Evolutionary conservation across 148 eudicot species (phyloP).

Genomic region (Heliosperma pusillum): DNA sequence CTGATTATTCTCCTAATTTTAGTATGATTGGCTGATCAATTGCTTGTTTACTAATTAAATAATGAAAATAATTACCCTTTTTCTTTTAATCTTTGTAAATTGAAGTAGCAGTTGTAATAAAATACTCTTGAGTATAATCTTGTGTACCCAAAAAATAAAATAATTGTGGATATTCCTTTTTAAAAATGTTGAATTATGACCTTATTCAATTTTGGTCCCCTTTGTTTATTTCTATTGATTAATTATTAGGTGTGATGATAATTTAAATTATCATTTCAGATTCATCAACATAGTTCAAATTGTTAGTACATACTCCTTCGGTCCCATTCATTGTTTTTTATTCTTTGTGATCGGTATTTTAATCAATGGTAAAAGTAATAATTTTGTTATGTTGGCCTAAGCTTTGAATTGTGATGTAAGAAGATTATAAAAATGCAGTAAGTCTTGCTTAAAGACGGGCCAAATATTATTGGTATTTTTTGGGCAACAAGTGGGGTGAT

Average conservation of each 20-base stretch:
- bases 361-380: no score
- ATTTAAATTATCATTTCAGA: conserved; percentile 5
- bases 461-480: no score
- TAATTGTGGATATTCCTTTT: no score
- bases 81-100: background rate
- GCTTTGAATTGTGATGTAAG: no score
- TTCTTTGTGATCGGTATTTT: no score
- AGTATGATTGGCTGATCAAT: conserved; percentile 21
- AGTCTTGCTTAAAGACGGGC: no score
- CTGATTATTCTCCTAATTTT: conserved; percentile 20
- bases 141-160: no score
- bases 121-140: no score
- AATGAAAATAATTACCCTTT: background rate
- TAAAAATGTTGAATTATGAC: conserved; percentile 11
- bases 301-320: background rate
- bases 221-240: background rate
- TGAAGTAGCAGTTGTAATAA: background rate
- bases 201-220: conserved; percentile 26
- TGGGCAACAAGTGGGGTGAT: no score
- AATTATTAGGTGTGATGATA: conserved; percentile 14
- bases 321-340: no score
- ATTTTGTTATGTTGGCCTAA: no score
- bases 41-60: conserved; percentile 1
- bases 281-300: background rate
- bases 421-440: no score